Evolutionary conservation across 169 alveolate species (phyloP).

Genomic region (Eimeria praecox): DNA sequence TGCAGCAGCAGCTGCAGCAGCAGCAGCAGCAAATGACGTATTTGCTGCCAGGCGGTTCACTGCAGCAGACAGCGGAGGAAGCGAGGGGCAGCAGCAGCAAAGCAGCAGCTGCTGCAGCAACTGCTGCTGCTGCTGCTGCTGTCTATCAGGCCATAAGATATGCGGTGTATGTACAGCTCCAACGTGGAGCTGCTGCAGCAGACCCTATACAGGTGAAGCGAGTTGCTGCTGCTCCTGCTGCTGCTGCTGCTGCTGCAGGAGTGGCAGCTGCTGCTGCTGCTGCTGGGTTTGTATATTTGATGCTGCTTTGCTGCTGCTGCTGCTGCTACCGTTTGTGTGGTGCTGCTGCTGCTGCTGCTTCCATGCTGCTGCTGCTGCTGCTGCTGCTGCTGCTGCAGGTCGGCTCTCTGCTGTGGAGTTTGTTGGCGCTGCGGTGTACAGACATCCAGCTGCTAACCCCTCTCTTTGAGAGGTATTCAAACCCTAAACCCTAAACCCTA

Average conservation of each 20-base stretch:
- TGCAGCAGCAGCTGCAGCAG: slow-evolving; percentile 19
- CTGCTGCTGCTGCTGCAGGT: slow-evolving; percentile 65
- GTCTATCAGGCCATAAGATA: neutral
- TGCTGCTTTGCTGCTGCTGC: neutral
- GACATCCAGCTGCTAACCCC: neutral
- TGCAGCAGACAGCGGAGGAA: slow-evolving; percentile 7
- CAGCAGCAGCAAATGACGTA: neutral
- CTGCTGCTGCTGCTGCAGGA: neutral
- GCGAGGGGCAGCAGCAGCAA: slow-evolving; percentile 24
- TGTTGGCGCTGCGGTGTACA: slow-evolving; percentile 41
- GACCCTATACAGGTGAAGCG: slow-evolving; percentile 11
- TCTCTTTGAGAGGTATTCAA: slow-evolving; percentile 24
- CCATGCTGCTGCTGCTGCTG: slow-evolving; percentile 22
- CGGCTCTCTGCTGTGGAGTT: slow-evolving; percentile 34
- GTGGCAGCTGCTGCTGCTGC: slow-evolving; percentile 6
- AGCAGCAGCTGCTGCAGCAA: slow-evolving; percentile 19
- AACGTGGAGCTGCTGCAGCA: slow-evolving; percentile 23
- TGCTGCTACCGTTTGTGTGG: slow-evolving; percentile 6
- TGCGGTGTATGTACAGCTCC: slow-evolving; percentile 47
- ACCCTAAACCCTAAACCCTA: slow-evolving; percentile 31
- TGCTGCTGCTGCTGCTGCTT: slow-evolving; percentile 42
- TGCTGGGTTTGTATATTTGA: too few species aligned
- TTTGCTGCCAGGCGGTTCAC: neutral
- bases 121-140: slow-evolving; percentile 38
- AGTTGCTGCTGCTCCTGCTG: slow-evolving; percentile 50